Base-by-base conservation (phyloP, 2,329 filamentous ascomycete species). In the Xylaria digitata region DNA sequence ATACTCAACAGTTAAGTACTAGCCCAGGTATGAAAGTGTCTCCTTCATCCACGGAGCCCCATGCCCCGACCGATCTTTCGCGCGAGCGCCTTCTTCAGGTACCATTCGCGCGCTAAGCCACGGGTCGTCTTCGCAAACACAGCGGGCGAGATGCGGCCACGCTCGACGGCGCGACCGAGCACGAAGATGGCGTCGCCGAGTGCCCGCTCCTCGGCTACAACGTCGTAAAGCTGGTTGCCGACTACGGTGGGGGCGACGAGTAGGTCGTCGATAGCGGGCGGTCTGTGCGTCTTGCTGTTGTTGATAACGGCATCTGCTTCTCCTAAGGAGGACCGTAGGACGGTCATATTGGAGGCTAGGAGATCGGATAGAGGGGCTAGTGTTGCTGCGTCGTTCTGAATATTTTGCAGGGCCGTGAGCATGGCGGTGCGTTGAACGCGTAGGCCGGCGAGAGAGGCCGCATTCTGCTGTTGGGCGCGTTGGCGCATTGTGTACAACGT, bases 181-280 rank as follows among this genome's bases (percentile, higher is more conserved):
- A 94, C 90, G 75, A 96, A 97, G 69, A 98, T 89, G 2, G 93
- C 92, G 77, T 97, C 95, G 37, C 91, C 91, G 54, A 97, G 86
- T 2, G 92, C 94, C 71, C 91, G 86, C 80, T 97, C 95, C 77
- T 99, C 96, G 1, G 94, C 93, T 32, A 94, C 92, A 1, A 96
- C 84, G 54, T 90, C 89, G 79, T 98, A 99, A 23, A 99, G 82
- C 82, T 99, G 96, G 71, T 95, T 94, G 0, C 92, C 93, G 4
- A 97, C 96, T 1, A 97, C 91, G 0, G 93, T 97, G 0, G 95
- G 94, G 2, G 94, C 93, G n/a, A 97, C 93, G 2, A 99, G 84
- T 40, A 98, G 86, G 67, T 97, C 94, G 77, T 99, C 96, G 55
- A 98, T 91, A 54, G 90, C 88, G 0, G 94, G 94, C 0, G 90